These are phyloP conservation scores for Leptographium wingfieldii DNA, from an alignment of 2,329 filamentous ascomycete genomes.

Conservation along the genomic window DNA sequence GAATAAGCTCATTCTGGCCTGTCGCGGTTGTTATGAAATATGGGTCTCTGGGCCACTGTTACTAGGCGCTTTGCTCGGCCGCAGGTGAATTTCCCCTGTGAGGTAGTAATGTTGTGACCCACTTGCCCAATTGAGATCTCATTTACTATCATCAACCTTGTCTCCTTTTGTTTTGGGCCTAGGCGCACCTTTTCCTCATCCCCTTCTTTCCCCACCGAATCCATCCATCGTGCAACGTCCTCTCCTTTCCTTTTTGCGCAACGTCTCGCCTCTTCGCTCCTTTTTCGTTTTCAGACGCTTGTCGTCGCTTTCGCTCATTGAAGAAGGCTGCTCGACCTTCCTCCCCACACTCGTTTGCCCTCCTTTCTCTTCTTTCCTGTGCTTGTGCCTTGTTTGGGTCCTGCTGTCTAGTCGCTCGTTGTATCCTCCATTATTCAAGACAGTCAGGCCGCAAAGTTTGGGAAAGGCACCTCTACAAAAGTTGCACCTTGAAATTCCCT, in stretches of 20 bases:
- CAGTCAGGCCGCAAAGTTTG: not conserved
- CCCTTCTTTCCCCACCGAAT: not conserved
- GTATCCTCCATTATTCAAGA: not conserved
- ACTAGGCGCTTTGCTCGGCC: not conserved
- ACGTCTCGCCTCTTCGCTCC: not conserved
- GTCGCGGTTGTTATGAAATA: not conserved
- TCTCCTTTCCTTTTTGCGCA: not conserved
- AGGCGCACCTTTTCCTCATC: not conserved
- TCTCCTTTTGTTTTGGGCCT: not conserved
- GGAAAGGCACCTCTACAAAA: not conserved
- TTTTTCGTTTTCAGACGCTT: slow-evolving; percentile 1
- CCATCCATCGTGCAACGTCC: not conserved
- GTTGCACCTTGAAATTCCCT: not conserved
- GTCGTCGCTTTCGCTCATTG: slow-evolving; percentile 3
- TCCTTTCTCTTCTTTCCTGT: not conserved
- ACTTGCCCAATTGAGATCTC: not conserved
- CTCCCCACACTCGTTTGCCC: not conserved
- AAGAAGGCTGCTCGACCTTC: not conserved
- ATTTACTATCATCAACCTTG: slow-evolving; percentile 2
- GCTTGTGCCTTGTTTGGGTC: not conserved
- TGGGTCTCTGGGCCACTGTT: not conserved
- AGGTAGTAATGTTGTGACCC: not conserved
- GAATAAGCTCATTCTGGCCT: not conserved
- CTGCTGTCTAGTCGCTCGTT: not conserved
- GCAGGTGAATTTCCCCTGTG: not conserved